Conservation (phyloP, 495 filamentous ascomycete genomes). For the Aspergillus saccharolyticus region DNA sequence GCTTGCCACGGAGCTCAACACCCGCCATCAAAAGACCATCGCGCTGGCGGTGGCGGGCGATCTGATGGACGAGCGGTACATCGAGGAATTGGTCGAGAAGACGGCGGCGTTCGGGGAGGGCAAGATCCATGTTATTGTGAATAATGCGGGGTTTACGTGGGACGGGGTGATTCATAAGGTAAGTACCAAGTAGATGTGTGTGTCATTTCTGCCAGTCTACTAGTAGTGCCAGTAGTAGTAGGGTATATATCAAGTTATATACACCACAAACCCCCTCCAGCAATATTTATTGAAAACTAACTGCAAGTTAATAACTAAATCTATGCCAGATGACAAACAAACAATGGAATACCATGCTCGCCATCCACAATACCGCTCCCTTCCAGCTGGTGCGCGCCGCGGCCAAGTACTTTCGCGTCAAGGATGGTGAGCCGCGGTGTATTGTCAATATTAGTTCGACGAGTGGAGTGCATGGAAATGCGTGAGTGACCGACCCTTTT, state of each 20-base stretch:
- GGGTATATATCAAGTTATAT: no score
- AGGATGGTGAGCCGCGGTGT: slow-evolving; percentile 69
- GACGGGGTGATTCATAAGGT: slow-evolving; percentile 88
- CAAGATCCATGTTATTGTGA: slow-evolving; percentile 84
- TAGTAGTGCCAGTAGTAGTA: no score
- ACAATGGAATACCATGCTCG: slow-evolving; percentile 83
- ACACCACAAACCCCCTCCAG: no score
- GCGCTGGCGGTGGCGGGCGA: slow-evolving; percentile 68
- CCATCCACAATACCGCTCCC: slow-evolving; percentile 74
- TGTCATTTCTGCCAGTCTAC: no score
- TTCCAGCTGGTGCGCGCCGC: slow-evolving; percentile 77
- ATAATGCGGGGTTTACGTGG: slow-evolving; percentile 88
- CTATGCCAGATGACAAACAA: slow-evolving; percentile 79
- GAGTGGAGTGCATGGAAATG: slow-evolving; percentile 75
- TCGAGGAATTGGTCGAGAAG: slow-evolving; percentile 63
- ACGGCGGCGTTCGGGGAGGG: slow-evolving; percentile 74
- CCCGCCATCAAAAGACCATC: slow-evolving; percentile 49
- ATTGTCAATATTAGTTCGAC: slow-evolving; percentile 81
- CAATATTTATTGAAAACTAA: no score
- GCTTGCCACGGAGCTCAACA: slow-evolving; percentile 61
- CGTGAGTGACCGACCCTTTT: slow-evolving; percentile 41
- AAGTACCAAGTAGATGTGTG: background rate
- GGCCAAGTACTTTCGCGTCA: slow-evolving; percentile 80
- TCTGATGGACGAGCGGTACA: slow-evolving; percentile 60
- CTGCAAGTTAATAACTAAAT: no score